Conservation (phyloP, 116 monocot genomes). For the Iris pallida region DNA sequence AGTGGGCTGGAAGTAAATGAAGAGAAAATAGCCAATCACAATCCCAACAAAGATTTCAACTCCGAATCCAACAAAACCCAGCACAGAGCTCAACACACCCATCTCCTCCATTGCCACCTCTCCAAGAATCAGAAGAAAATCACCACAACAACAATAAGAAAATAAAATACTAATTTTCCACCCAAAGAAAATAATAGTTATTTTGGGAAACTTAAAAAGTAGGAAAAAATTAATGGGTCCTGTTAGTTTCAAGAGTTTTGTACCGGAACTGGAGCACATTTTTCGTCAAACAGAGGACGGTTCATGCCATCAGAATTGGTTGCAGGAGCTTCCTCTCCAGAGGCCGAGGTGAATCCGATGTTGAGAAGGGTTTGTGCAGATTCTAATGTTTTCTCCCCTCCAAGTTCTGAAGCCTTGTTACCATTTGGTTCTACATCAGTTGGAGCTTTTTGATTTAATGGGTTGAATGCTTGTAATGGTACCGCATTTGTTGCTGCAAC, state of each 20-base stretch:
- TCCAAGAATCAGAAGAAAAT: too few species aligned
- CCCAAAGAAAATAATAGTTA: too few species aligned
- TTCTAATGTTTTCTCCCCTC: slow-evolving; percentile 33
- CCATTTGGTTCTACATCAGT: slow-evolving; percentile 14
- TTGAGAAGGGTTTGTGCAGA: slow-evolving; percentile 51
- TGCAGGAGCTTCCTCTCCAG: slow-evolving; percentile 7
- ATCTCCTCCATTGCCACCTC: too few species aligned
- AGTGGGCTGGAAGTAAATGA: too few species aligned
- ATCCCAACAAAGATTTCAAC: too few species aligned
- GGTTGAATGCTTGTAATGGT: background rate
- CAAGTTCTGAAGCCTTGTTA: slow-evolving; percentile 17
- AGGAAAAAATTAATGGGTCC: too few species aligned
- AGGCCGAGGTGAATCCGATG: slow-evolving; percentile 24
- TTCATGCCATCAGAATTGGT: slow-evolving; percentile 26
- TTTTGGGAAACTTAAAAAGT: too few species aligned
- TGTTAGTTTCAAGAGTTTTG: slow-evolving; percentile 24
- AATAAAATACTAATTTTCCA: too few species aligned
- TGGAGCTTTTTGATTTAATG: slow-evolving; percentile 16
- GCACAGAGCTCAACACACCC: too few species aligned
- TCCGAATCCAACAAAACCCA: too few species aligned
- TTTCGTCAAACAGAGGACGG: slow-evolving; percentile 19
- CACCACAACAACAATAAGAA: too few species aligned
- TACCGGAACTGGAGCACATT: slow-evolving; percentile 26
- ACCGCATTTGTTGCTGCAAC: background rate
- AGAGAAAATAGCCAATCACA: too few species aligned